Evolutionary conservation across 768 basidiomycete species (phyloP).

Genomic region (Rhodocollybia butyracea): DNA sequence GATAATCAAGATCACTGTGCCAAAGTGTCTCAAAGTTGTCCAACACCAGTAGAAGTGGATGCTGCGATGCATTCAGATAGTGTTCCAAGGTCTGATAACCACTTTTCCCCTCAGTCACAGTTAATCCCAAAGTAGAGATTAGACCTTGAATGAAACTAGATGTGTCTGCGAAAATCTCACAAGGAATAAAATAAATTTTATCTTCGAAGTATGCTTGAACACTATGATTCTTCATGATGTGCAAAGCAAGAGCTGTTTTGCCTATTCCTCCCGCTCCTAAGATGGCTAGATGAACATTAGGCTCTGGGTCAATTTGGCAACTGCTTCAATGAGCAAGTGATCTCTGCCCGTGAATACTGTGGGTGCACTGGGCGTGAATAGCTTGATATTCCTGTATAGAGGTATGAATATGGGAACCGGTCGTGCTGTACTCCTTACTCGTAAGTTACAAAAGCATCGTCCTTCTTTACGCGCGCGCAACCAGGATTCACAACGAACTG

Average conservation of each 20-base stretch:
- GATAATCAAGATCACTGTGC: neutral
- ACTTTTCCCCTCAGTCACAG: neutral
- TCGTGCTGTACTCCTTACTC: neutral
- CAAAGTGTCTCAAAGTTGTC: constrained; percentile 11
- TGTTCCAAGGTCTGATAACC: neutral
- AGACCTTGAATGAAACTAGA: neutral
- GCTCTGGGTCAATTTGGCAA: neutral
- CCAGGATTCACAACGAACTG: neutral
- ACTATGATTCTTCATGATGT: neutral
- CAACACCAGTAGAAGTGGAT: constrained; percentile 1
- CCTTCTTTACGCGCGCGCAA: neutral
- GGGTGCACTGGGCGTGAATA: neutral
- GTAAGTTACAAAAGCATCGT: neutral
- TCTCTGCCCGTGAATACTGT: neutral
- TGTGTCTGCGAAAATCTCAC: neutral
- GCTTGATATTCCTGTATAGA: neutral
- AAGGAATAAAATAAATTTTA: neutral
- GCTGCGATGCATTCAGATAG: neutral
- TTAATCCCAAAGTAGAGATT: neutral
- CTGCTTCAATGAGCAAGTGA: neutral
- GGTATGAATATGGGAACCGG: neutral
- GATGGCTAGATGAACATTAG: neutral
- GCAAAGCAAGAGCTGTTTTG: neutral
- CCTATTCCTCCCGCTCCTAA: constrained; percentile 3
- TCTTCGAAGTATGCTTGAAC: neutral